Conservation (phyloP, 805 yeast species). For the Myxozyma neglecta region DNA sequence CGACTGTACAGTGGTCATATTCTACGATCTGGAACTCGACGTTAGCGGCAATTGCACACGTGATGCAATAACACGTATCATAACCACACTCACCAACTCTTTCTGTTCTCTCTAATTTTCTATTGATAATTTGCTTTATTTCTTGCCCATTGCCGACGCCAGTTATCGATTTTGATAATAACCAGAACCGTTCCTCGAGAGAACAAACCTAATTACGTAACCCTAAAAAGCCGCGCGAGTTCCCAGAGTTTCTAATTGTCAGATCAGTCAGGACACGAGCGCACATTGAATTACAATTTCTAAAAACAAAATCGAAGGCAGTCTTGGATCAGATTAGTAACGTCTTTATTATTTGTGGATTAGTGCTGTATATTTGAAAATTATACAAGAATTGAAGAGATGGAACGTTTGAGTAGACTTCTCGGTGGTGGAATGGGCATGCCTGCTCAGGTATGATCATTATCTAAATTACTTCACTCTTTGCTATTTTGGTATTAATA, state of each 20-base stretch:
- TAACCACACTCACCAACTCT: not conserved
- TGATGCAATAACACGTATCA: not conserved
- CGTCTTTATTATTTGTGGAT: no score
- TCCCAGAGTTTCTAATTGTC: constrained; percentile 6
- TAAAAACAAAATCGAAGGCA: not conserved
- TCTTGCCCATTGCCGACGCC: no score
- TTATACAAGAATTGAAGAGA: not conserved
- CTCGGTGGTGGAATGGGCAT: constrained; percentile 21
- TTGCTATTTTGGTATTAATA: not conserved
- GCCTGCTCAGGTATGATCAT: constrained; percentile 1
- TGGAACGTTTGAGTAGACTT: constrained; percentile 30
- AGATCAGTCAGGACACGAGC: not conserved
- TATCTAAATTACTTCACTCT: not conserved
- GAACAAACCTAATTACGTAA: not conserved
- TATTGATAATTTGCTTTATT: not conserved
- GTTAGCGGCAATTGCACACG: not conserved
- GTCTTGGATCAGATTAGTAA: no score
- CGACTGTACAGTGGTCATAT: not conserved
- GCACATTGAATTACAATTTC: not conserved
- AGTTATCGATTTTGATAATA: no score
- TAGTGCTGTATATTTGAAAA: not conserved
- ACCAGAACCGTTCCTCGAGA: not conserved
- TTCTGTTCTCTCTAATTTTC: not conserved
- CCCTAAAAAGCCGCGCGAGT: constrained; percentile 4
- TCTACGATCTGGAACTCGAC: not conserved